Percentiles rank a stretch among this genome's conserved stretches.
phyloP scores from a whole-genome alignment of 495 filamentous ascomycete species.

The Choiromyces venosus region DNA sequence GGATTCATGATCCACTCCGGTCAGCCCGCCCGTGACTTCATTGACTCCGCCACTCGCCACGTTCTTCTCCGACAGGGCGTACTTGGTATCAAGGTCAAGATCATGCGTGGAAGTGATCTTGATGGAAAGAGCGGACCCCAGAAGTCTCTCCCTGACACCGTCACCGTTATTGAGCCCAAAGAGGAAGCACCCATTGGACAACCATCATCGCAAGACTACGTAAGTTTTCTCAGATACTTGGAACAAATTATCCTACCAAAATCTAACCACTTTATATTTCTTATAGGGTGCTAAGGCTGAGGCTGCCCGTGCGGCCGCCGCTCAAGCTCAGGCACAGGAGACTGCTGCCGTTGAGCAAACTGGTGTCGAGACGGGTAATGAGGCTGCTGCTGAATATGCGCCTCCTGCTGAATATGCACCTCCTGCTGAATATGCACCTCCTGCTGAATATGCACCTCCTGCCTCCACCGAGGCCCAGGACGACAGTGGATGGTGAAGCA shows the following conservation, averaged over 20 bases:
- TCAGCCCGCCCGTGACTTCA: constrained; percentile 99
- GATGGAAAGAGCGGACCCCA: constrained; percentile 96
- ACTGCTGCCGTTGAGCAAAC: constrained; percentile 51
- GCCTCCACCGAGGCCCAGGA: no score
- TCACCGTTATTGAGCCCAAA: constrained; percentile 99
- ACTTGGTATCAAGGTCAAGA: constrained; percentile 99
- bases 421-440: not conserved
- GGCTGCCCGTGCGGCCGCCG: constrained; percentile 76
- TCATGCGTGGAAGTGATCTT: constrained; percentile 99
- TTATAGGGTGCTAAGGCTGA: constrained; percentile 42
- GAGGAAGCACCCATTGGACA: constrained; percentile 91
- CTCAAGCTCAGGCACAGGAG: constrained; percentile 60
- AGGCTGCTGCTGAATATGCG: constrained; percentile 15
- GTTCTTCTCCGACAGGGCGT: constrained; percentile 99
- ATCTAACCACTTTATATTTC: constrained; percentile 15
- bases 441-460: constrained; percentile 5
- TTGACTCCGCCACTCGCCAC: constrained; percentile 95
- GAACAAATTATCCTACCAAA: not conserved
- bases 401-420: constrained; percentile 9
- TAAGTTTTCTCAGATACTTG: constrained; percentile 41
- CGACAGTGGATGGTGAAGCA: constrained; percentile 25
- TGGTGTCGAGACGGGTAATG: constrained; percentile 43
- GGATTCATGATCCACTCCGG: constrained; percentile 99
- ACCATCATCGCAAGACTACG: constrained; percentile 95
- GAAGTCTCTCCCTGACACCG: constrained; percentile 94